phyloP scores from a whole-genome alignment of 2,329 filamentous ascomycete species.

The Didymella glomerata region DNA sequence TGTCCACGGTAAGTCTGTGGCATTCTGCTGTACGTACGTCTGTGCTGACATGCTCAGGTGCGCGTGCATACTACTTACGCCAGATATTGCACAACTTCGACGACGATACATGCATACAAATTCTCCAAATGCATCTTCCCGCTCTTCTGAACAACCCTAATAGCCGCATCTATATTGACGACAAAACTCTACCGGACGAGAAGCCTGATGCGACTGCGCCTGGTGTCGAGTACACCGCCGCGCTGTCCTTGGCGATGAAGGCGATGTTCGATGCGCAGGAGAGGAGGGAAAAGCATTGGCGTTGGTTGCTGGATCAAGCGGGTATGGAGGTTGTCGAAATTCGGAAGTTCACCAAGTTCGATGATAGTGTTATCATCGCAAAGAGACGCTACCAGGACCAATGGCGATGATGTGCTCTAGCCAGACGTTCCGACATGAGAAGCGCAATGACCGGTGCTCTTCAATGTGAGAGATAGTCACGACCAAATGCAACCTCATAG shows the following conservation, averaged over 20 bases:
- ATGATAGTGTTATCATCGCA: slow-evolving; percentile 19
- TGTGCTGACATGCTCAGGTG: neutral
- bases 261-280: slow-evolving; percentile 18
- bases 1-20: slow-evolving; percentile 3
- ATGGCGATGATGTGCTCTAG: slow-evolving; percentile 9
- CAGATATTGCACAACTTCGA: slow-evolving; percentile 12
- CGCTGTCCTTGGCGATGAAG: slow-evolving; percentile 2
- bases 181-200: slow-evolving; percentile 5
- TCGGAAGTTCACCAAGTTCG: slow-evolving; percentile 4
- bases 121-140: slow-evolving; percentile 18
- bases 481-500: neutral
- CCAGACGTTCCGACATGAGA: neutral
- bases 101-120: slow-evolving; percentile 15
- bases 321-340: slow-evolving; percentile 25
- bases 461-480: neutral
- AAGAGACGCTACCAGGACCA: slow-evolving; percentile 12
- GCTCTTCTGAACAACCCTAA: slow-evolving; percentile 1
- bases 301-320: slow-evolving; percentile 19
- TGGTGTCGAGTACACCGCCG: slow-evolving; percentile 8
- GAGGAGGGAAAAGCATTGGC: slow-evolving; percentile 27
- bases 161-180: slow-evolving; percentile 13
- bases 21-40: neutral
- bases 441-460: too few species aligned
- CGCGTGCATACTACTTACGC: slow-evolving; percentile 17
- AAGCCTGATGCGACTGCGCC: neutral